Evolutionary conservation across 2,329 filamentous ascomycete species (phyloP), one percentile per base, ranked within the genome.

Genomic region (Ceratocystis huliohia): DNA sequence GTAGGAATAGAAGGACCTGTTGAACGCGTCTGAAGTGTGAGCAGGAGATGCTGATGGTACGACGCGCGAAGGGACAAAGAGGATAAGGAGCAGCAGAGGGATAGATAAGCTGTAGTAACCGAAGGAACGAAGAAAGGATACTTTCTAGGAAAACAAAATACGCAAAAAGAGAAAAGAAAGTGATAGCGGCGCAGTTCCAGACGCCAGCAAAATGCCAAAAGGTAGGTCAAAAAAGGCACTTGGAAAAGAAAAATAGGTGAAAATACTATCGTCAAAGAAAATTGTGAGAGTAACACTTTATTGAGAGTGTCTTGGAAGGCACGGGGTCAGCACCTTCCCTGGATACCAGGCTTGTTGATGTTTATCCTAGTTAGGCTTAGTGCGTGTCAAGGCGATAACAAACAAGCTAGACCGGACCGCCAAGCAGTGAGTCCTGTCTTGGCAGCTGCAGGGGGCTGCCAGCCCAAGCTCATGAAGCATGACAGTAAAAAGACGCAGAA

Each of bases 101-200:
- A 45, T 28, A 25, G 13, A 41, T 41, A 41, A 41, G 37, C 37
- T 41, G 37, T 41, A 13, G 48, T 5, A 22, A 1, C 46, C 20
- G 46, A 46, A 45, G 45, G n/a, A 37, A 44, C 33, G 56, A 48
- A 37, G 56, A 65, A 65, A 66, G 13, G 33, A 66, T 66, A 66
- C 65, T 66, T 37, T 66, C 61, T 66, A 66, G 37, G 61, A 63
- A 66, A 66, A 65, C 63, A 65, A 25, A 28, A 48, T 62, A 66
- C 25, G 61, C 33, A 44, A 30, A 63, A 20, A 45, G 13, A 57
- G 46, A 44, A 41, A 41, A 33, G 44, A 46, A 33, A 59, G 28
- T 33, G 20, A 37, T 59, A 59, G 8, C n/a, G 15, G 15, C 7
- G 30, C 28, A 37, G 28, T 8, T 33, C 48, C 28, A 33, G 17